A percentile compares a stretch with the other conserved stretches of the same genome.
These are phyloP conservation scores for Trichoderma asperelloides DNA, from an alignment of 495 filamentous ascomycete species.

Conservation along the genomic window DNA sequence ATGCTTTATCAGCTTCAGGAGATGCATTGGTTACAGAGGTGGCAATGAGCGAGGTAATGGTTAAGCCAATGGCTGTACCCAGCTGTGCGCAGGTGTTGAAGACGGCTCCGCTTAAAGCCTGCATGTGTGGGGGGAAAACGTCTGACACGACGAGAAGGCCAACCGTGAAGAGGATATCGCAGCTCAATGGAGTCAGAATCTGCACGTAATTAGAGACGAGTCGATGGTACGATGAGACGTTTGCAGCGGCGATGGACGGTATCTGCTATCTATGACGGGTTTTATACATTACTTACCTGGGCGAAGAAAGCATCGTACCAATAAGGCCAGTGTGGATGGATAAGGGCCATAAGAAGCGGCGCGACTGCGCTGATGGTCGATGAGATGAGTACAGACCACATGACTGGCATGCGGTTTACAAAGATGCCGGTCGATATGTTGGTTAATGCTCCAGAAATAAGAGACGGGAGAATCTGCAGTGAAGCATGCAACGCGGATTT, in stretches of 20 bases:
- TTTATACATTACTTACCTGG: background rate
- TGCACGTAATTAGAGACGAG: background rate
- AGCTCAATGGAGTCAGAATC: slow-evolving; percentile 40
- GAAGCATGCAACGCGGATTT: slow-evolving; percentile 35
- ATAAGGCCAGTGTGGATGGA: slow-evolving; percentile 35
- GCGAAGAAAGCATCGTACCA: slow-evolving; percentile 44
- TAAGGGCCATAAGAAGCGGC: slow-evolving; percentile 42
- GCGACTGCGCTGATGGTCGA: slow-evolving; percentile 34
- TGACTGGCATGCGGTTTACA: slow-evolving; percentile 43
- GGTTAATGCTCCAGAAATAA: slow-evolving; percentile 38
- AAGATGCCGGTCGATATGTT: slow-evolving; percentile 47
- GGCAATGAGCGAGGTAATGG: slow-evolving; percentile 48
- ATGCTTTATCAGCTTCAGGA: slow-evolving; percentile 12
- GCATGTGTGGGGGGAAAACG: slow-evolving; percentile 47
- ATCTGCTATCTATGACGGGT: background rate
- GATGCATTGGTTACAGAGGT: slow-evolving; percentile 32
- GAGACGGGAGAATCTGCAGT: slow-evolving; percentile 44
- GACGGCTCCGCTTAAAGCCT: slow-evolving; percentile 54
- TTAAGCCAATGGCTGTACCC: slow-evolving; percentile 50
- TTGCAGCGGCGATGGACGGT: background rate
- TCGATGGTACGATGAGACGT: background rate
- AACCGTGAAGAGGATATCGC: slow-evolving; percentile 41
- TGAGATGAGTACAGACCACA: slow-evolving; percentile 35
- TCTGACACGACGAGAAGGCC: slow-evolving; percentile 50
- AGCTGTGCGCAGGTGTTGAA: slow-evolving; percentile 58